These are phyloP conservation scores for Triticum dicoccoides DNA, from an alignment of 176 grass and related monocot species.

Conservation along the genomic window DNA sequence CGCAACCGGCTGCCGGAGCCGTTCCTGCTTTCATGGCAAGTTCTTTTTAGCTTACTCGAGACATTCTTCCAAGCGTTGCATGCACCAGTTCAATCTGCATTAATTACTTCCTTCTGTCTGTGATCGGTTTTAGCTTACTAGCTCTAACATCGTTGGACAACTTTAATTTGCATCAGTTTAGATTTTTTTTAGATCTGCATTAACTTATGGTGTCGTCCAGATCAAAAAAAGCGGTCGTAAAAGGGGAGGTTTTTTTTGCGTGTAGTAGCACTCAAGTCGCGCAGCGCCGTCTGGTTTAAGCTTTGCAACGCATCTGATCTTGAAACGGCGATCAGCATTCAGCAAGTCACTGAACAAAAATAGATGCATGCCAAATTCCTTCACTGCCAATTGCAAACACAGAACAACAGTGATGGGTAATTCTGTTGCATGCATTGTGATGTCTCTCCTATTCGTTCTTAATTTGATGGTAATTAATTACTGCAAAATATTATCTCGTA, in stretches of 20 bases:
- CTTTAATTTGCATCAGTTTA: not conserved
- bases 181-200: not conserved
- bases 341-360: not conserved
- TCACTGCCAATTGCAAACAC: not conserved
- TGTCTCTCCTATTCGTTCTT: not conserved
- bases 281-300: not conserved
- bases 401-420: not conserved
- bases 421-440: not conserved
- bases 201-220: not conserved
- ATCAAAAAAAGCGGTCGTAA: not conserved
- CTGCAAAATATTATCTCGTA: not conserved
- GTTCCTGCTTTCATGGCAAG: slow-evolving; percentile 80
- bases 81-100: not conserved
- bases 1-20: slow-evolving; percentile 56
- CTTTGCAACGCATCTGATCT: not conserved
- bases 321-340: not conserved
- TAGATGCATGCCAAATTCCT: not conserved
- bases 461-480: not conserved
- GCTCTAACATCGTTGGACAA: not conserved
- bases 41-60: not conserved
- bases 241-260: not conserved
- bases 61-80: not conserved
- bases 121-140: not conserved
- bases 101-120: not conserved
- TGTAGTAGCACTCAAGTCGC: not conserved